Conservation (phyloP, 345 rosid species). For the Dipteronia dyeriana region DNA sequence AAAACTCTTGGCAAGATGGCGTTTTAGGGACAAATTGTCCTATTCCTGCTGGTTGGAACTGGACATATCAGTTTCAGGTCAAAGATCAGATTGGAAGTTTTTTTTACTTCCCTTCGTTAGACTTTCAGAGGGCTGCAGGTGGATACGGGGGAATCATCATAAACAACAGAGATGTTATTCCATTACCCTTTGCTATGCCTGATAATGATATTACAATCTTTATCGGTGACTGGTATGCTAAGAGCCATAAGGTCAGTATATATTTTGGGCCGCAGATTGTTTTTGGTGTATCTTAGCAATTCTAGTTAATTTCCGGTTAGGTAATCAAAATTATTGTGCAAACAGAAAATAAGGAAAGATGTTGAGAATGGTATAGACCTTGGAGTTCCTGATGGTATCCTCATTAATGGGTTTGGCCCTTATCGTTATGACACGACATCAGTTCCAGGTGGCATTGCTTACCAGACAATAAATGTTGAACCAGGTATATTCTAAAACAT, state of each 20-base stretch:
- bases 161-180: constrained; percentile 66
- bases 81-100: constrained; percentile 91
- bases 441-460: constrained; percentile 53
- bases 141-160: constrained; percentile 77
- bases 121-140: constrained; percentile 77
- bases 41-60: constrained; percentile 78
- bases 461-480: constrained; percentile 71
- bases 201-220: constrained; percentile 77
- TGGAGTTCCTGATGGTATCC: constrained; percentile 76
- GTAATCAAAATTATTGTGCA: constrained; percentile 19
- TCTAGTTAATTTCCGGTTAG: constrained; percentile 8
- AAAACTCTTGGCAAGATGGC: constrained; percentile 93
- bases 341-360: constrained; percentile 74
- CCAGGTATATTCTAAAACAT: constrained; percentile 52
- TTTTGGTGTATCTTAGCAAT: constrained; percentile 6
- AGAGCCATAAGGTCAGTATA: constrained; percentile 72
- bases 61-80: constrained; percentile 83
- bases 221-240: constrained; percentile 74
- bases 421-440: constrained; percentile 56
- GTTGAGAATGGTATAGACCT: constrained; percentile 57
- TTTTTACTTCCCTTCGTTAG: constrained; percentile 71
- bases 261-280: constrained; percentile 11
- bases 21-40: constrained; percentile 89
- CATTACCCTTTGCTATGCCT: constrained; percentile 64
- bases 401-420: constrained; percentile 86